Base-by-base conservation (phyloP, 257 asterid genomes). In the Anisodus tanguticus region DNA sequence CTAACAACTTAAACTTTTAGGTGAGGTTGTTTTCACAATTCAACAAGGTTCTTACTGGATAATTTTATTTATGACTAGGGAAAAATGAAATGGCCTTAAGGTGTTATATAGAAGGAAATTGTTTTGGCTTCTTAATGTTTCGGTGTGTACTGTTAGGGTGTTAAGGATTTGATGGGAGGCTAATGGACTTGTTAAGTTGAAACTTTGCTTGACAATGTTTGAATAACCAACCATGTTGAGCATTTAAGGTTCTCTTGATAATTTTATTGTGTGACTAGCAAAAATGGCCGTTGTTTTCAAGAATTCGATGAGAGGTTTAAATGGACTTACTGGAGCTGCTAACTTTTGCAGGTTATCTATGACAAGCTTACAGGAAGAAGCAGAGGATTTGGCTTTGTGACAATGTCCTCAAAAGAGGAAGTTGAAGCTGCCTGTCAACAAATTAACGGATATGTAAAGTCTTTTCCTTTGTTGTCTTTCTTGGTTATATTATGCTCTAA, bases 381-480 rank as follows among this genome's bases (percentile, higher is more conserved):
- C 85, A 88, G 97, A 86, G 99, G 99, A 8, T 96, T 93, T 64
- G 99, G 97, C 79, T 96, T 94, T 55, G 98, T 96, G 84, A 94
- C 99, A n/a, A 96, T 94, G 98, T 91, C 98, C 41, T 60, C 94
- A 7, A 83, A 77, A 6, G 89, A 92, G 87, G 99, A 92, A 89
- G 98, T 86, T 69, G 90, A 90, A 86, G 94, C 95, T 31, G 98
- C 97, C n/a, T 94, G 83, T 66, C 91, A 89, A 81, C 95, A 91
- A 78, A 91, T 94, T 89, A 87, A 96, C 86, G 98, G 97, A 85
- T 93, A 92, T 85, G 99, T 96, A 91, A 92, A 90, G 80, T 84
- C 74, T 86, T 54, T 35, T 55, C 5, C 80, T 83, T 71, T 39
- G 54, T 79, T 39, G 12, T 83, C 67, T 76, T 43, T 68, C 39